A percentile compares a stretch with the other conserved stretches of the same genome.
Evolutionary conservation across 1,139 yeast species (phyloP).

Genomic region (Geotrichum candidum): DNA sequence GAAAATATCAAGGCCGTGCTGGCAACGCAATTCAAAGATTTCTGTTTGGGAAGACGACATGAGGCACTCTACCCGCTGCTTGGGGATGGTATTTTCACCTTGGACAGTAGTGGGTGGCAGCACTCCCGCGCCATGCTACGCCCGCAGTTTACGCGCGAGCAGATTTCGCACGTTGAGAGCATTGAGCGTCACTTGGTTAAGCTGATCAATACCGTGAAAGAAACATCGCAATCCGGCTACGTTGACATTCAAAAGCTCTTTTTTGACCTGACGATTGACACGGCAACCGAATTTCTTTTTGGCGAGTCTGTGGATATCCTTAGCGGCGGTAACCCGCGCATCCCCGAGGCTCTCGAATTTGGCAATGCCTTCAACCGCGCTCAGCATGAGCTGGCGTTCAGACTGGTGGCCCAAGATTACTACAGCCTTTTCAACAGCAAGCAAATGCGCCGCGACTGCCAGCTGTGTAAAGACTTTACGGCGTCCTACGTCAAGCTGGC

Average conservation of each 20-base stretch:
- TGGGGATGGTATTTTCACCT: constrained; percentile 54
- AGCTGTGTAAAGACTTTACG: constrained; percentile 29
- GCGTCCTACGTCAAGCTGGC: constrained; percentile 32
- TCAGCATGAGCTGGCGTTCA: constrained; percentile 38
- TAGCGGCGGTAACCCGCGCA: constrained; percentile 17
- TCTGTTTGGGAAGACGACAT: constrained; percentile 47
- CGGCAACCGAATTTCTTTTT: constrained; percentile 54
- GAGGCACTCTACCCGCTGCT: constrained; percentile 41
- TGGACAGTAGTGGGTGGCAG: constrained; percentile 53
- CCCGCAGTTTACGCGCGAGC: constrained; percentile 53
- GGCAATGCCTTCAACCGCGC: constrained; percentile 44
- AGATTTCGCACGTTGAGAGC: constrained; percentile 45
- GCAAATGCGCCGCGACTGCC: constrained; percentile 33
- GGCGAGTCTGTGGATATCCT: constrained; percentile 47
- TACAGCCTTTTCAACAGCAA: constrained; percentile 36
- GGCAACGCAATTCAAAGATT: constrained; percentile 43
- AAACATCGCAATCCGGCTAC: constrained; percentile 22
- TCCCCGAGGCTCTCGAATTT: constrained; percentile 33
- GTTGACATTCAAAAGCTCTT: constrained; percentile 46
- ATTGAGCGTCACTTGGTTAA: constrained; percentile 40
- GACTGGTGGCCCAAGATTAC: constrained; percentile 38
- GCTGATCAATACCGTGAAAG: constrained; percentile 28
- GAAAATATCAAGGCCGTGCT: constrained; percentile 37
- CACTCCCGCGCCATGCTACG: constrained; percentile 52
- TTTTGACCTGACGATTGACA: constrained; percentile 49